Conservation (phyloP, 108 stramenopile species). For the Schizochytrium sp. region DNA sequence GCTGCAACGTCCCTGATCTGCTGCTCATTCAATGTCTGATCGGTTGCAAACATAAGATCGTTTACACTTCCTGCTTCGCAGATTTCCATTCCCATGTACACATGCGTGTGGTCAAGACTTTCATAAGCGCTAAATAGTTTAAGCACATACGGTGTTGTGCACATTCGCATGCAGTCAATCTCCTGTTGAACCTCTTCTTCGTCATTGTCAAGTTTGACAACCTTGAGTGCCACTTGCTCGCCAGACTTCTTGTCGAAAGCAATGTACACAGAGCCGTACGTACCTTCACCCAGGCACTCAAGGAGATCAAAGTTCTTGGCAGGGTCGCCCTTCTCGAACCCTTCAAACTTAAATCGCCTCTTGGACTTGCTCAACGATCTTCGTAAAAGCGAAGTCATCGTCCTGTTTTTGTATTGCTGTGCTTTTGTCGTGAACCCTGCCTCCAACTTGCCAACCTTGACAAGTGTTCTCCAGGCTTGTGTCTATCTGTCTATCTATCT, state of each 20-base stretch:
- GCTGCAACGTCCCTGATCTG: conserved; percentile 87
- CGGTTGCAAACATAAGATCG: conserved; percentile 85
- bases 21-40: conserved; percentile 73
- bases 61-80: conserved; percentile 87
- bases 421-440: no score
- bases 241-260: conserved; percentile 81
- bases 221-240: conserved; percentile 88
- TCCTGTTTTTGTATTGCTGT: neutral
- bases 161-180: conserved; percentile 86
- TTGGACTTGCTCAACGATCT: conserved; percentile 1
- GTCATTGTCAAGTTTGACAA: conserved; percentile 78
- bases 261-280: conserved; percentile 90
- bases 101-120: neutral
- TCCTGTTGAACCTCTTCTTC: conserved; percentile 88
- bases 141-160: conserved; percentile 87
- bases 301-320: conserved; percentile 57
- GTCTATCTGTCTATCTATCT: no score
- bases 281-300: conserved; percentile 75
- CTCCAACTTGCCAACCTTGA: no score
- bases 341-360: conserved; percentile 28
- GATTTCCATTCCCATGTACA: conserved; percentile 88
- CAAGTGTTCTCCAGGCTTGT: no score
- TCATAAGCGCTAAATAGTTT: conserved; percentile 86
- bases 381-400: neutral
- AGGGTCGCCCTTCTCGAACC: conserved; percentile 55